Evolutionary conservation across 2,329 filamentous ascomycete species (phyloP).

Genomic region (Penicillium thymicola): DNA sequence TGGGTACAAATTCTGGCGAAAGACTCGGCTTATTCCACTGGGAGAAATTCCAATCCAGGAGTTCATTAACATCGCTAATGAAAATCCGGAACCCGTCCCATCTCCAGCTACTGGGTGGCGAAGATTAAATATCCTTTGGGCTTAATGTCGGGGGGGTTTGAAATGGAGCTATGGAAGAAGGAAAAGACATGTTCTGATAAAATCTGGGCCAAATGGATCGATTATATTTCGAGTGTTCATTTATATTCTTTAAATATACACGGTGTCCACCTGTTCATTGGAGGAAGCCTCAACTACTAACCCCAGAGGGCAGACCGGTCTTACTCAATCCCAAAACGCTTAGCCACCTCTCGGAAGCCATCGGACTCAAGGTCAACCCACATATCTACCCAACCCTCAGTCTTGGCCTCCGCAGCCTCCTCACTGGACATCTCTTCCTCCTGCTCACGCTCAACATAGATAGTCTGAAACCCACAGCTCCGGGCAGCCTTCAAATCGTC

Average conservation of each 20-base stretch:
- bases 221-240: background rate
- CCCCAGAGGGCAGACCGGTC: too few species aligned
- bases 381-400: constrained; percentile 63
- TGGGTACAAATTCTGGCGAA: constrained; percentile 35
- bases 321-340: constrained; percentile 41
- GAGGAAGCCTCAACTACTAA: background rate
- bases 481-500: constrained; percentile 66
- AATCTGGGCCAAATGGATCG: background rate
- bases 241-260: background rate
- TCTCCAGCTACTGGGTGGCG: background rate
- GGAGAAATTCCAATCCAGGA: constrained; percentile 31
- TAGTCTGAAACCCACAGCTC: constrained; percentile 61
- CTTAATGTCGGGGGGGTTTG: background rate
- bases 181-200: background rate
- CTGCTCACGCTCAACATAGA: constrained; percentile 66
- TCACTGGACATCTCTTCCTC: constrained; percentile 63
- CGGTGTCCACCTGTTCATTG: too few species aligned
- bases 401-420: constrained; percentile 50
- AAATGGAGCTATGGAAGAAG: background rate
- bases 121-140: background rate
- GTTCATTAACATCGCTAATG: background rate
- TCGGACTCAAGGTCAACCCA: constrained; percentile 54
- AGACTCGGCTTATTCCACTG: constrained; percentile 29
- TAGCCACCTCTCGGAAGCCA: constrained; percentile 54
- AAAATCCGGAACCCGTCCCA: background rate